These are phyloP conservation scores for Candida multigemmis DNA, from an alignment of 805 yeast genomes.

Conservation along the genomic window DNA sequence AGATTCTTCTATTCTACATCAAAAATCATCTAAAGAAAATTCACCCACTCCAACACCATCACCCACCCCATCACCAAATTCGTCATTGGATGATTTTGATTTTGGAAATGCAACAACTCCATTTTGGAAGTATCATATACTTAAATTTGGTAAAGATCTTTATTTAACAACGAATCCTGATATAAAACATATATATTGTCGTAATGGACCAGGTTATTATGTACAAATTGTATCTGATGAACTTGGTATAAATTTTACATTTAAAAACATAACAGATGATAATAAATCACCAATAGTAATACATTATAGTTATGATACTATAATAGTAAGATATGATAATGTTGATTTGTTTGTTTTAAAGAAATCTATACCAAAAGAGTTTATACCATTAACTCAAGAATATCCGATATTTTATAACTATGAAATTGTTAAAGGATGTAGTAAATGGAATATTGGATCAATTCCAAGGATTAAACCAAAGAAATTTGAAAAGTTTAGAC, in stretches of 20 bases:
- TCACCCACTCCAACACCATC: background rate
- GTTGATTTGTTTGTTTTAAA: no score
- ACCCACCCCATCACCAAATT: conserved; percentile 1
- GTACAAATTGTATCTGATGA: no score
- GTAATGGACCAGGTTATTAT: conserved; percentile 56
- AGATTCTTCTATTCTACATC: background rate
- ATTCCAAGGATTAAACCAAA: conserved; percentile 31
- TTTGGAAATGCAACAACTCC: conserved; percentile 9
- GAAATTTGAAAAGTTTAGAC: conserved; percentile 13
- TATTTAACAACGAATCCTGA: conserved; percentile 65
- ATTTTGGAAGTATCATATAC: conserved; percentile 58
- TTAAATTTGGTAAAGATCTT: conserved; percentile 43
- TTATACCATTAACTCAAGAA: no score
- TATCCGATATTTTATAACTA: no score
- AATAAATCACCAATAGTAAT: no score
- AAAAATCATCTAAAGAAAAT: background rate
- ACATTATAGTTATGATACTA: no score
- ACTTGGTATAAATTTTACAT: no score
- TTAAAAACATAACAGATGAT: no score
- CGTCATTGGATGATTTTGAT: background rate
- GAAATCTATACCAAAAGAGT: no score
- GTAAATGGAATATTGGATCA: conserved; percentile 35
- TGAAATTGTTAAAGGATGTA: no score
- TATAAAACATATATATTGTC: conserved; percentile 45
- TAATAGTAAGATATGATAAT: no score